Percentiles rank a stretch among this genome's conserved stretches.
These are phyloP conservation scores for Cytospora piceae DNA, from an alignment of 2,329 filamentous ascomycete genomes.

Conservation along the genomic window DNA sequence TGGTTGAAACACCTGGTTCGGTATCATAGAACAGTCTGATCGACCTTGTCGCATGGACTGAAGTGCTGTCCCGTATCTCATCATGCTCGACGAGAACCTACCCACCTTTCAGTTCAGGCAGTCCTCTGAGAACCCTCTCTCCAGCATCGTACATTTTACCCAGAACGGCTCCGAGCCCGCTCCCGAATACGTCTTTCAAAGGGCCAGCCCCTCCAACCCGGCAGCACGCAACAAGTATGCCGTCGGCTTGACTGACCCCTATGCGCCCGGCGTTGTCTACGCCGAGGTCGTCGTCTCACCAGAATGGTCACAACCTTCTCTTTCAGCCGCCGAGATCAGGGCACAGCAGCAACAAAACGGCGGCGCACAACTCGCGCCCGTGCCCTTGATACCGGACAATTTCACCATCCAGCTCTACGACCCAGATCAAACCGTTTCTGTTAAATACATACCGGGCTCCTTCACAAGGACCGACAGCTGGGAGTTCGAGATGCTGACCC, in stretches of 20 bases:
- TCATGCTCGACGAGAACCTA: slow-evolving; percentile 93
- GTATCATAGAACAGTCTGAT: background rate
- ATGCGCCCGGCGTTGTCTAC: slow-evolving; percentile 79
- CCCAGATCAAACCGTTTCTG: slow-evolving; percentile 78
- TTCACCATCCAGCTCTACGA: slow-evolving; percentile 93
- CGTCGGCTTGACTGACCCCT: slow-evolving; percentile 80
- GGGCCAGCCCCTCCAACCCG: slow-evolving; percentile 69
- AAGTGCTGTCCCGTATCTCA: slow-evolving; percentile 28
- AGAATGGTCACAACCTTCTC: slow-evolving; percentile 80
- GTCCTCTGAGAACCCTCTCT: slow-evolving; percentile 55
- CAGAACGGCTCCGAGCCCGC: slow-evolving; percentile 80
- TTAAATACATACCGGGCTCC: slow-evolving; percentile 72
- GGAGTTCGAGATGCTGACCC: slow-evolving; percentile 91
- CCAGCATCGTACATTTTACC: slow-evolving; percentile 62
- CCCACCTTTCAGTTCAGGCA: slow-evolving; percentile 67
- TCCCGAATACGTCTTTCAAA: slow-evolving; percentile 79
- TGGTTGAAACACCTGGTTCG: background rate
- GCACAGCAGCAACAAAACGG: slow-evolving; percentile 47
- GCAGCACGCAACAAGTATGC: slow-evolving; percentile 83
- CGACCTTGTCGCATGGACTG: background rate
- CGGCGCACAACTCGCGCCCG: slow-evolving; percentile 55
- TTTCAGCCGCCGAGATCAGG: slow-evolving; percentile 81
- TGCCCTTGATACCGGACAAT: slow-evolving; percentile 74
- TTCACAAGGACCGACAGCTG: slow-evolving; percentile 83
- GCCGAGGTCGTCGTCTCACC: slow-evolving; percentile 85